phyloP scores from a whole-genome alignment of 108 stramenopile species.

The Pseudonitzschia multistriata region DNA sequence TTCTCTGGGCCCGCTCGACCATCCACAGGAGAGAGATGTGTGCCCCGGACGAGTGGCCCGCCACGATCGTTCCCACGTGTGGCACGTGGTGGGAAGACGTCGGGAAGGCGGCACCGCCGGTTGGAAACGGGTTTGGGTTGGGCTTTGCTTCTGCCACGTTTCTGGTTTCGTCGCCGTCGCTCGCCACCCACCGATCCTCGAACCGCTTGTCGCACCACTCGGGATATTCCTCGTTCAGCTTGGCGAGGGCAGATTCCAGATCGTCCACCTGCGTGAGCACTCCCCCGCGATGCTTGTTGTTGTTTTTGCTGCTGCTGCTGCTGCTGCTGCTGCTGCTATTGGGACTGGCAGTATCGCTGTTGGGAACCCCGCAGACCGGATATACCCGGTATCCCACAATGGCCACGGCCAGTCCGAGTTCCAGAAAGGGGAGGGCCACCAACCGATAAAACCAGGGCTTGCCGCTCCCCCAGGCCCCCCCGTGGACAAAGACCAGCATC shows the following conservation, averaged over 20 bases:
- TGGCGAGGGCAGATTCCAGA: conserved; percentile 32
- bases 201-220: conserved; percentile 9
- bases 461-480: conserved; percentile 84
- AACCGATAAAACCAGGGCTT: conserved; percentile 79
- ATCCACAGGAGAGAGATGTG: conserved; percentile 65
- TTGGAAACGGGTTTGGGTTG: background rate
- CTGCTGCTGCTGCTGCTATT: background rate
- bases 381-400: conserved; percentile 81
- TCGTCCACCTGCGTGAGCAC: conserved; percentile 63
- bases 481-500: conserved; percentile 58
- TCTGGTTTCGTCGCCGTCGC: background rate
- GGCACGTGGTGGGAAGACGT: background rate
- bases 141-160: background rate
- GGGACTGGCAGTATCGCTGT: too few species aligned
- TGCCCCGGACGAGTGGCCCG: conserved; percentile 82
- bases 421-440: conserved; percentile 58
- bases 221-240: conserved; percentile 27
- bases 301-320: background rate
- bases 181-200: conserved; percentile 8
- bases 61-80: conserved; percentile 45
- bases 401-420: conserved; percentile 49
- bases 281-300: background rate
- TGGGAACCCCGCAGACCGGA: conserved; percentile 45
- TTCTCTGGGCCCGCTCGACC: conserved; percentile 42
- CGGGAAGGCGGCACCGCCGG: too few species aligned